These are phyloP conservation scores for Telopea speciosissima DNA, from an alignment of 177 flowering plant genomes.

Conservation along the genomic window DNA sequence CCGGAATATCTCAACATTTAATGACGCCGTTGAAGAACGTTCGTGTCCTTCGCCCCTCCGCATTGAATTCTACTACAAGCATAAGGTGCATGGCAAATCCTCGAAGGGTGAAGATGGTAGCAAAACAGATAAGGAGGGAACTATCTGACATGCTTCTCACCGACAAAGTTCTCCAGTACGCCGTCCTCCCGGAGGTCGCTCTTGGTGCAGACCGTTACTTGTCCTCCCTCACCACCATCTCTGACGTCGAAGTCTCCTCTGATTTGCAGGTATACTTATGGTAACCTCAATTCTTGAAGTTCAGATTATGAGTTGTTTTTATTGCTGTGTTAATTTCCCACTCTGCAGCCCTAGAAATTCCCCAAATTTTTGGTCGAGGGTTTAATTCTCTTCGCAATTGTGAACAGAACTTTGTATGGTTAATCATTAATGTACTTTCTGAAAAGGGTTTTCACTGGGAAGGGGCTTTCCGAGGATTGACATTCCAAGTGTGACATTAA, in stretches of 20 bases:
- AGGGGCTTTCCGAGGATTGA: background rate
- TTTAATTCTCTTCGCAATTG: background rate
- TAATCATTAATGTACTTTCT: background rate
- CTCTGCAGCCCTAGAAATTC: background rate
- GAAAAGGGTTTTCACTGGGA: background rate
- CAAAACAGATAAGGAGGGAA: conserved; percentile 82
- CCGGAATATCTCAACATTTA: background rate
- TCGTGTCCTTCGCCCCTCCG: background rate
- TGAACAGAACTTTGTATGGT: background rate
- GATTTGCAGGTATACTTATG: conserved; percentile 64
- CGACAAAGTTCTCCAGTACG: conserved; percentile 71
- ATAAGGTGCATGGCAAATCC: conserved; percentile 87
- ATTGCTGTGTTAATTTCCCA: too few species aligned
- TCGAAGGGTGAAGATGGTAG: conserved; percentile 90
- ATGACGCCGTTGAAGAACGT: background rate
- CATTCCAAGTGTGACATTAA: too few species aligned
- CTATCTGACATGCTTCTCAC: conserved; percentile 81
- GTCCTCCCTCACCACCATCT: conserved; percentile 79
- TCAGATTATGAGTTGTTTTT: background rate
- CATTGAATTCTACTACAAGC: conserved; percentile 9
- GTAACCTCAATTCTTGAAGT: background rate
- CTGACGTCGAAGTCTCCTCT: conserved; percentile 77
- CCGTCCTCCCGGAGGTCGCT: conserved; percentile 74
- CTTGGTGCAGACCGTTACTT: conserved; percentile 87
- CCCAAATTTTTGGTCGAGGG: background rate